Percentiles rank a stretch among this genome's conserved stretches.
Evolutionary conservation across 345 rosid species (phyloP).

Genomic region (Melaleuca alternifolia): DNA sequence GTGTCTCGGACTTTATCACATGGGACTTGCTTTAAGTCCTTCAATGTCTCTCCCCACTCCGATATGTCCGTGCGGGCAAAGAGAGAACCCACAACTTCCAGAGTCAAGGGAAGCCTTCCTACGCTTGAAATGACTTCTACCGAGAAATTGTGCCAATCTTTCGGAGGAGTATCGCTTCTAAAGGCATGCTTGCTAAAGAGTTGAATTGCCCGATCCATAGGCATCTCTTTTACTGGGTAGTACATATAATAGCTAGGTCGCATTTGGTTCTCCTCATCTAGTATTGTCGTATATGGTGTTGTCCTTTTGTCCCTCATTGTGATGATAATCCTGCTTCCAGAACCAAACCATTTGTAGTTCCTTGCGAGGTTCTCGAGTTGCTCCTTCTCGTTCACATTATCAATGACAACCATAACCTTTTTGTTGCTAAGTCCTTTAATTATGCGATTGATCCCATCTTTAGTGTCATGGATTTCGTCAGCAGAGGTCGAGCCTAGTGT

Average conservation of each 20-base stretch:
- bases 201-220: background rate
- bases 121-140: too few relatives aligned
- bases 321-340: background rate
- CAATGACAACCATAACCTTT: background rate
- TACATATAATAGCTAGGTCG: rapidly evolving
- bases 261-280: rapidly evolving
- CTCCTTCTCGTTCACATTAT: background rate
- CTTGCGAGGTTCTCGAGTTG: background rate
- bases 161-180: background rate
- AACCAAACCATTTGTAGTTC: background rate
- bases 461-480: background rate
- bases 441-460: background rate
- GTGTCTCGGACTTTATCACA: background rate
- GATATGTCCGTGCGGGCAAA: too few relatives aligned
- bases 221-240: background rate
- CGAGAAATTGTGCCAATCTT: too few relatives aligned
- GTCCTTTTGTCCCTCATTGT: too few relatives aligned
- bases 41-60: background rate
- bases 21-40: background rate
- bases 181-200: background rate
- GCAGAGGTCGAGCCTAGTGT: background rate
- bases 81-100: too few relatives aligned
- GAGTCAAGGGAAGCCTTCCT: too few relatives aligned
- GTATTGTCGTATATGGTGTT: too few relatives aligned
- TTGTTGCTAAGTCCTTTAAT: background rate